These are phyloP conservation scores for Rhodotorula toruloides DNA, from an alignment of 768 basidiomycete species.

Conservation along the genomic window DNA sequence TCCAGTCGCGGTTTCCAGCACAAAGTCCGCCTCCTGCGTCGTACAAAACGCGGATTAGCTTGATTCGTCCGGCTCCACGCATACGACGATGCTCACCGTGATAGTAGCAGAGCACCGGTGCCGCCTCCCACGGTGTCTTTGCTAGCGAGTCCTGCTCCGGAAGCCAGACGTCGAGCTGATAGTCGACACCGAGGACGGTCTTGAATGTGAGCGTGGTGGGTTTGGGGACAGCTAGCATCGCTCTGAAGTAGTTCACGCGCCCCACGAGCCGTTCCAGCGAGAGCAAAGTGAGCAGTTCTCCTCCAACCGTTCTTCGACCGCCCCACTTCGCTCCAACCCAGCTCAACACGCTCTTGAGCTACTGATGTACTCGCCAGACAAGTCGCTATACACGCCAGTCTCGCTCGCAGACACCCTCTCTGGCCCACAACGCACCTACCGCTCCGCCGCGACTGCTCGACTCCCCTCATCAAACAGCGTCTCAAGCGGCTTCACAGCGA, in stretches of 20 bases:
- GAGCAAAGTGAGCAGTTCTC: background rate
- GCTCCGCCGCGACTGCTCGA: background rate
- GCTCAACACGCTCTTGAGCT: no score
- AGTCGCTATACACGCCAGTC: slow-evolving; percentile 13
- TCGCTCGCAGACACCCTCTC: slow-evolving; percentile 19
- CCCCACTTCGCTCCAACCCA: no score
- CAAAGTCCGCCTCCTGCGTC: background rate
- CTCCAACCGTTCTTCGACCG: no score
- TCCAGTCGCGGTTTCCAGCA: background rate
- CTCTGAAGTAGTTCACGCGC: background rate
- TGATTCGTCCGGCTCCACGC: background rate
- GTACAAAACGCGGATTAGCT: no score
- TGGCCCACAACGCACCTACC: slow-evolving; percentile 7
- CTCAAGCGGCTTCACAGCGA: background rate
- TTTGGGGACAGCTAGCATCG: background rate
- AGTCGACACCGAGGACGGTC: background rate
- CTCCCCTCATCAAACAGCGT: background rate
- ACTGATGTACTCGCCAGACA: slow-evolving; percentile 19
- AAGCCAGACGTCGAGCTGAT: background rate
- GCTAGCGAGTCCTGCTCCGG: background rate
- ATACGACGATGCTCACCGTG: background rate
- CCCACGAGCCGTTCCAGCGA: background rate
- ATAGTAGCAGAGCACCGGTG: slow-evolving; percentile 5
- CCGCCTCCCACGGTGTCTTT: background rate
- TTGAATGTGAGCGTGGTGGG: background rate